Percentiles rank a stretch among this genome's conserved stretches.
Evolutionary conservation across 768 basidiomycete species (phyloP).

Genomic region (Suillus americanus): DNA sequence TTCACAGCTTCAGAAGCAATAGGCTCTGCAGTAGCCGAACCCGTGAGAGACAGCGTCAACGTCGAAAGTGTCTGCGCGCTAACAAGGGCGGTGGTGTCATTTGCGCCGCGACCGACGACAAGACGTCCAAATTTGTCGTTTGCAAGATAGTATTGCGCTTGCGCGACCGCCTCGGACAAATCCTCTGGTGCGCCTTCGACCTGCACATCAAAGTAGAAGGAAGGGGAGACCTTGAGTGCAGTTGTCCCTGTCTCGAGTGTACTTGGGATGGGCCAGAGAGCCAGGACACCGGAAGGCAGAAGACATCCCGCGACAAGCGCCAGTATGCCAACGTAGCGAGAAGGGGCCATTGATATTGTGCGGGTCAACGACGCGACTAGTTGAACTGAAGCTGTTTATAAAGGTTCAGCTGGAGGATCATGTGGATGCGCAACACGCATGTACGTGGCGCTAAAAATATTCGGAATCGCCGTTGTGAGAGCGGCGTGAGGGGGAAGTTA

Average conservation of each 20-base stretch:
- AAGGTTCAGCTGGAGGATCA: neutral
- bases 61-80: conserved; percentile 24
- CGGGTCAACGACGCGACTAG: too few species aligned
- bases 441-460: neutral
- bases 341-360: conserved; percentile 8
- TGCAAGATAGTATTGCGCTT: conserved; percentile 29
- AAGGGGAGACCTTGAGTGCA: conserved; percentile 22
- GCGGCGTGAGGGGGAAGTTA: neutral
- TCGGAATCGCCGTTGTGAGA: conserved; percentile 9
- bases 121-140: conserved; percentile 40
- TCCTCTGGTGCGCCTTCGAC: conserved; percentile 30
- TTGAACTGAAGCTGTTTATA: conserved; percentile 1
- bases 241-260: conserved; percentile 25
- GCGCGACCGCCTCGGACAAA: conserved; percentile 32
- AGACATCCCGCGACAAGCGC: conserved; percentile 12
- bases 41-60: conserved; percentile 27
- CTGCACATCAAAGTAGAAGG: conserved; percentile 29
- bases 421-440: neutral
- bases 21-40: conserved; percentile 16
- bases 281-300: conserved; percentile 8
- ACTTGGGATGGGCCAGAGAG: conserved; percentile 35
- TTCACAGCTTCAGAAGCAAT: conserved; percentile 38
- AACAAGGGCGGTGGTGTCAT: conserved; percentile 27
- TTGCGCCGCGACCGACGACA: conserved; percentile 39
- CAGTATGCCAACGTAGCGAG: conserved; percentile 9